Base-by-base conservation (phyloP, 495 filamentous ascomycete species). In the Hypoxylon cercidicola region DNA sequence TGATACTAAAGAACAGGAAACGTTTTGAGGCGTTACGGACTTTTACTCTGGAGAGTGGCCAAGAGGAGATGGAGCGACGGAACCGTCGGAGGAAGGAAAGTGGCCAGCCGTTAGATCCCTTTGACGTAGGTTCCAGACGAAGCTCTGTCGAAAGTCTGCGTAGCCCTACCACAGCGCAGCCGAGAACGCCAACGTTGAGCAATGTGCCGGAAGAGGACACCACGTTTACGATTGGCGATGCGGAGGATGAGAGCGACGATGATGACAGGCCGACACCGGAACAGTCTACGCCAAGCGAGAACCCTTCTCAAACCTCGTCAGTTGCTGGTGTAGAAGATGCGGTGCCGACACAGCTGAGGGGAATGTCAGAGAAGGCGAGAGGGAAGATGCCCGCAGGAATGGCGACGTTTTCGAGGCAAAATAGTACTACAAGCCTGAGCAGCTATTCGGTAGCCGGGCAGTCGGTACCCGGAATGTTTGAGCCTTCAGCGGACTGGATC, bases 301-400 rank as follows among this genome's bases (percentile, higher is more conserved):
- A 86, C 32, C 85, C 82, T 15, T 95, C 93, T 5, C 83, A 86
- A 13, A 84, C 88, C 15, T 87, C 88, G 5, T 96, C 93, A 0
- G 75, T 89, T 13, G 88, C 91, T 13, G 93, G 87, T 0, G 77
- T 85, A 1, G 95, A 96, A 56, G 92, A 95, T 68, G 88, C 90
- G 20, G 85, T 97, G 10, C 92, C 93, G n/a, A 79, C 88, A 32
- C 94, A 97, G 68, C 72, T 96, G n/a, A 86, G 92, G 46, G 94
- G 93, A 46, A 99, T 98, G 93, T 97, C 94, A 9, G 95, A 99
- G 75, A 99, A 98, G 72, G 96, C 95, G 21, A 81, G 95, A 47
- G 95, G 95, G 7, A 99, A 99, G 74, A 92, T 95, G 86, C 96
- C 96, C n/a, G 93, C 90, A 9, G 90, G 91, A 2, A 84, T 91